Percentiles rank a stretch among this genome's conserved stretches.
These are phyloP conservation scores for Dichotomocladium elegans DNA, from an alignment of 371 early-diverging fungal species.

Conservation along the genomic window DNA sequence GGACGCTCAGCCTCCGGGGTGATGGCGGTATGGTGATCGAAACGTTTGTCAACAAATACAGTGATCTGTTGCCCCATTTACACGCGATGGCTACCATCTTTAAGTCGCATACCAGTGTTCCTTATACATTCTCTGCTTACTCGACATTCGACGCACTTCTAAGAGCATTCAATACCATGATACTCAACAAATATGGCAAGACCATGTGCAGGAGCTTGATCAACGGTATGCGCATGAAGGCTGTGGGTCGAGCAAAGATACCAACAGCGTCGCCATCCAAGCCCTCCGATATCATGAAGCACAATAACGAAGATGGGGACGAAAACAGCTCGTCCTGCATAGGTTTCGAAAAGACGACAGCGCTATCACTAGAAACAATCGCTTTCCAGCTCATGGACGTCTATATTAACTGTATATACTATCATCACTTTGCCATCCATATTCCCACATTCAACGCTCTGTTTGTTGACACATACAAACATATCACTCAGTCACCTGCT, in stretches of 20 bases:
- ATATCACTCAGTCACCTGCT: slow-evolving; percentile 3
- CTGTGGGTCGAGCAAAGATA: neutral
- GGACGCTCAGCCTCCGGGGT: slow-evolving; percentile 1
- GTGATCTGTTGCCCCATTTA: slow-evolving; percentile 1
- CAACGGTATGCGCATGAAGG: slow-evolving; percentile 1
- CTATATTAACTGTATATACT: slow-evolving; percentile 1
- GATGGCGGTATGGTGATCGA: slow-evolving; percentile 4
- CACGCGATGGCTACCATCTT: slow-evolving; percentile 1
- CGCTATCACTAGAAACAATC: neutral
- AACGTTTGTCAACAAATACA: slow-evolving; percentile 6
- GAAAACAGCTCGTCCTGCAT: neutral
- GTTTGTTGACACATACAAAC: neutral
- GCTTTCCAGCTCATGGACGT: slow-evolving; percentile 1
- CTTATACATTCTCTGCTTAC: slow-evolving; percentile 1
- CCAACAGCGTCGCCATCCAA: neutral
- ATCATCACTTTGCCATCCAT: slow-evolving; percentile 5
- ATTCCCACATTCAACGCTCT: slow-evolving; percentile 1
- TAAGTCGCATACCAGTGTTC: slow-evolving; percentile 1
- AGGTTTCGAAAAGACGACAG: neutral
- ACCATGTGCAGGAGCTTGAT: slow-evolving; percentile 5
- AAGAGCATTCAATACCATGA: slow-evolving; percentile 2
- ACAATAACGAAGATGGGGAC: too few species aligned
- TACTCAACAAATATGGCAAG: slow-evolving; percentile 8
- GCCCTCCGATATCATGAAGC: too few species aligned
- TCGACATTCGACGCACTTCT: slow-evolving; percentile 1